Percentiles rank a stretch among this genome's conserved stretches.
Evolutionary conservation across 352 stramenopile species (phyloP).

Genomic region (Phytophthora foliorum): DNA sequence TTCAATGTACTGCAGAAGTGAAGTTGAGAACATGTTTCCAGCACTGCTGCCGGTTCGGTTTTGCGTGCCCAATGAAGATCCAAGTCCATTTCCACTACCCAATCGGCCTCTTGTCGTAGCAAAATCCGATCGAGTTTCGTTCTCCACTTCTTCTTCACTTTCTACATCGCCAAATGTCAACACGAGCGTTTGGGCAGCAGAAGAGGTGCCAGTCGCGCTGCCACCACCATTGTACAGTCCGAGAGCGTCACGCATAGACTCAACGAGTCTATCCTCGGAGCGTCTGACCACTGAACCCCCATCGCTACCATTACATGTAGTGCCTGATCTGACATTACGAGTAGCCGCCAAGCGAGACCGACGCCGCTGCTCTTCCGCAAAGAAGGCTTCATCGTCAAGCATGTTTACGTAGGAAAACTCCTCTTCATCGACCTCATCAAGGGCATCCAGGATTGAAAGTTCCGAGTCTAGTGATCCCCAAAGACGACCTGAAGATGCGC

Average conservation of each 20-base stretch:
- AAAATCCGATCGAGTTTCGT: slow-evolving; percentile 6
- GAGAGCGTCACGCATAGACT: slow-evolving; percentile 52
- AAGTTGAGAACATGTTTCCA: slow-evolving; percentile 39
- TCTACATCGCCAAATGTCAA: slow-evolving; percentile 53
- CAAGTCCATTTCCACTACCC: slow-evolving; percentile 17
- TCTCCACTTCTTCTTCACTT: slow-evolving; percentile 29
- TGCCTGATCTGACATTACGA: slow-evolving; percentile 26
- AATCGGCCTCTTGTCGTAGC: slow-evolving; percentile 11
- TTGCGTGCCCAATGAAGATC: slow-evolving; percentile 18
- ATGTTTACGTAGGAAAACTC: slow-evolving; percentile 87
- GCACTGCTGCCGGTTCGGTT: slow-evolving; percentile 17
- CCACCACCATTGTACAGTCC: slow-evolving; percentile 33
- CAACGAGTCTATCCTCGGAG: slow-evolving; percentile 47
- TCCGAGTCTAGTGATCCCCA: slow-evolving; percentile 83
- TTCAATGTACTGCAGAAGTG: slow-evolving; percentile 68
- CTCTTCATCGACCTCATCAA: slow-evolving; percentile 87
- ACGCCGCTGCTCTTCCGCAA: slow-evolving; percentile 65
- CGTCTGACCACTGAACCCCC: slow-evolving; percentile 16
- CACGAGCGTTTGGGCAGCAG: slow-evolving; percentile 46
- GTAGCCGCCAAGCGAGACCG: slow-evolving; percentile 42
- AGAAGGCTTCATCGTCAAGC: slow-evolving; percentile 72
- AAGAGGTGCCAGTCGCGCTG: slow-evolving; percentile 16
- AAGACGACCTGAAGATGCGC: slow-evolving; percentile 50
- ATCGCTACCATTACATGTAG: slow-evolving; percentile 19
- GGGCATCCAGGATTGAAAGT: slow-evolving; percentile 72